Conservation (phyloP, 108 stramenopile species). For the Skeletonema marinoi region DNA sequence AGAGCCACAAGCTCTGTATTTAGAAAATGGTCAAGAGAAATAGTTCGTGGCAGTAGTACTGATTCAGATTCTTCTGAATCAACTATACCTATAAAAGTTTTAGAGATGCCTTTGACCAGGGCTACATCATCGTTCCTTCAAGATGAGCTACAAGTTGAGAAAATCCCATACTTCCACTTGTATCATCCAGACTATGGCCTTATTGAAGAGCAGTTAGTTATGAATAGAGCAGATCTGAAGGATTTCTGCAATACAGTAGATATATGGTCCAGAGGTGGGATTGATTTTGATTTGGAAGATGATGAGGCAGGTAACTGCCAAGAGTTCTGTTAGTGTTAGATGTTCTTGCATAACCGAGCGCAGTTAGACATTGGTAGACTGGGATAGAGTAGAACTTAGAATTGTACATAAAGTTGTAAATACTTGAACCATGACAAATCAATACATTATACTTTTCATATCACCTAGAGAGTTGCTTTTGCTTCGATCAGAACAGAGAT, state of each 20-base stretch:
- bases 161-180: conserved; percentile 22
- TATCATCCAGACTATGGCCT: conserved; percentile 28
- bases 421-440: neutral
- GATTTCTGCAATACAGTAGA: conserved; percentile 19
- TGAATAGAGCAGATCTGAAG: conserved; percentile 24
- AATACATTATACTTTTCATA: too few species aligned
- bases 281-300: conserved; percentile 10
- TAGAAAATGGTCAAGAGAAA: conserved; percentile 27
- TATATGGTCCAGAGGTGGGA: conserved; percentile 6
- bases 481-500: too few species aligned
- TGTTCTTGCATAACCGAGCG: neutral
- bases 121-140: conserved; percentile 16
- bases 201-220: conserved; percentile 25
- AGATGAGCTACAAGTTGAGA: conserved; percentile 15
- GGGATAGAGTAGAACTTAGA: neutral
- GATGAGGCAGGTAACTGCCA: conserved; percentile 13
- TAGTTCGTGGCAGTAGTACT: neutral
- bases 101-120: conserved; percentile 34
- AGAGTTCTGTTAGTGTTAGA: conserved; percentile 22
- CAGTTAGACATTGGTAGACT: neutral
- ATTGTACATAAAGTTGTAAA: neutral
- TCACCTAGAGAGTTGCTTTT: too few species aligned
- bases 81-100: conserved; percentile 16
- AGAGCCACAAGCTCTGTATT: conserved; percentile 21
- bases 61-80: neutral